phyloP scores from a whole-genome alignment of 2,329 filamentous ascomycete genomes.

The Aaosphaeria arxii region DNA sequence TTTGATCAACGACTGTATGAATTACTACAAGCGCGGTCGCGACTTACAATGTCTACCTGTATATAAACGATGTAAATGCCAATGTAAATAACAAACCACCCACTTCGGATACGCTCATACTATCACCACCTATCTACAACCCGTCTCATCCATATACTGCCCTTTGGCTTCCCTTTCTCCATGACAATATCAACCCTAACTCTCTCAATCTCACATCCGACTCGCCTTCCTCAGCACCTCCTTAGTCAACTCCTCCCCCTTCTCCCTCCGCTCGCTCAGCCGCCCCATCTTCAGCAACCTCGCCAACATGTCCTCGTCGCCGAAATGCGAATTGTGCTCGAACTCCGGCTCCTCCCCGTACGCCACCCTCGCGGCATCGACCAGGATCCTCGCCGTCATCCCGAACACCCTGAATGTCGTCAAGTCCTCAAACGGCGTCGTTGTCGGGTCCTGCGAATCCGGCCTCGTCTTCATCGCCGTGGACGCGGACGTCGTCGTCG shows the following conservation, averaged over 20 bases:
- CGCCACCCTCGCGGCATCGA: constrained; percentile 82
- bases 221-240: constrained; percentile 51
- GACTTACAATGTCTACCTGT: too few species aligned
- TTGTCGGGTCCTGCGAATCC: constrained; percentile 36
- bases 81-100: too few species aligned
- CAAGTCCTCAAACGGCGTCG: constrained; percentile 35
- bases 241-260: constrained; percentile 52
- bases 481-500: constrained; percentile 6
- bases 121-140: too few species aligned
- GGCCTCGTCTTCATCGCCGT: constrained; percentile 1
- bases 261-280: constrained; percentile 50
- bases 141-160: too few species aligned
- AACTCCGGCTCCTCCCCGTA: constrained; percentile 83
- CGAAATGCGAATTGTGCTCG: constrained; percentile 65
- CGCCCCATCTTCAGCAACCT: constrained; percentile 55
- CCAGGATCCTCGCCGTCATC: constrained; percentile 87
- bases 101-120: too few species aligned
- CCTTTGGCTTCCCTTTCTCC: too few species aligned
- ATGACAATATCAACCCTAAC: neutral
- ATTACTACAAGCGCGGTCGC: too few species aligned
- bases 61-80: too few species aligned
- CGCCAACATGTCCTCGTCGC: constrained; percentile 65
- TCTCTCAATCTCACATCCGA: constrained; percentile 36
- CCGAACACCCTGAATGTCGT: constrained; percentile 83
- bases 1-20: too few species aligned